phyloP scores from a whole-genome alignment of 2,329 filamentous ascomycete species.

The Hymenoscyphus occultus region DNA sequence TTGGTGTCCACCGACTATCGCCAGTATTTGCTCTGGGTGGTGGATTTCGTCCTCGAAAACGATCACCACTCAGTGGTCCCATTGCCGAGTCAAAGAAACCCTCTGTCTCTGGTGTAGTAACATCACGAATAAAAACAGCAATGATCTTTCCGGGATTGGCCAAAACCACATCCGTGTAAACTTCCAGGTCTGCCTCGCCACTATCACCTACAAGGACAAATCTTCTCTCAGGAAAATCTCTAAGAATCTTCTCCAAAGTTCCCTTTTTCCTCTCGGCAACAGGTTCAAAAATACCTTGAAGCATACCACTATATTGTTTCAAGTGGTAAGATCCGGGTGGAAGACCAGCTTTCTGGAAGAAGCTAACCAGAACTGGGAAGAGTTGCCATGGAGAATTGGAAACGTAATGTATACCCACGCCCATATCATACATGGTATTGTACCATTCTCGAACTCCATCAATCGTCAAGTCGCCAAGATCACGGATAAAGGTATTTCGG shows the following conservation, averaged over 20 bases:
- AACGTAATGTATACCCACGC: constrained; percentile 91
- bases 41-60: constrained; percentile 17
- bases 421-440: constrained; percentile 68
- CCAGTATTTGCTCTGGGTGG: constrained; percentile 20
- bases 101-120: constrained; percentile 73
- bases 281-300: constrained; percentile 97
- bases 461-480: constrained; percentile 76
- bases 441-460: constrained; percentile 93
- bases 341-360: constrained; percentile 75
- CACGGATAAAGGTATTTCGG: constrained; percentile 89
- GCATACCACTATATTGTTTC: constrained; percentile 95
- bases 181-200: constrained; percentile 93
- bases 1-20: constrained; percentile 23
- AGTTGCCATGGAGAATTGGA: constrained; percentile 99
- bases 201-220: constrained; percentile 95
- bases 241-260: constrained; percentile 78
- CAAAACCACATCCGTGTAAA: constrained; percentile 90
- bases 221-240: constrained; percentile 83
- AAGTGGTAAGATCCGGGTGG: constrained; percentile 89
- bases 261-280: constrained; percentile 92
- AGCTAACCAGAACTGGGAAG: constrained; percentile 83
- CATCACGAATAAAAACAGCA: constrained; percentile 92
- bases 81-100: constrained; percentile 69
- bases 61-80: constrained; percentile 32
- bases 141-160: constrained; percentile 76